Evolutionary conservation across 495 filamentous ascomycete genomes (phyloP).

Genomic region (Lophiostoma macrostomum): DNA sequence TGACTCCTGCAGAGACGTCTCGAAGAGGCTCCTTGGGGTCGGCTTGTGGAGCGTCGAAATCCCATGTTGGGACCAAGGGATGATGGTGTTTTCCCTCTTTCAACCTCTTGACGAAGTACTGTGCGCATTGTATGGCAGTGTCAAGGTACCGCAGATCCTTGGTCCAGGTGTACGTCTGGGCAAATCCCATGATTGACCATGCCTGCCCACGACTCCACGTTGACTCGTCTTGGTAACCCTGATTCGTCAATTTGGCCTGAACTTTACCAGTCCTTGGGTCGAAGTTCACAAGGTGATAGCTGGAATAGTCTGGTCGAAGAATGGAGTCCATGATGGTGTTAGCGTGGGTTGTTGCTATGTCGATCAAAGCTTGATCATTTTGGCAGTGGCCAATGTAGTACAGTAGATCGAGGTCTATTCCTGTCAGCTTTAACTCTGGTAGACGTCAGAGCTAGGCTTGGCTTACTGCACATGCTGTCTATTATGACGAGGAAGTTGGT

Average conservation of each 20-base stretch:
- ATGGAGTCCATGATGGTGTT: slow-evolving; percentile 15
- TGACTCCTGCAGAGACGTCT: slow-evolving; percentile 15
- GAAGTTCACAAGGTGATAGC: slow-evolving; percentile 23
- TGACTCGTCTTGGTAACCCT: slow-evolving; percentile 14
- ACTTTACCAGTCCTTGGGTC: slow-evolving; percentile 9
- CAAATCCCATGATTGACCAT: slow-evolving; percentile 26
- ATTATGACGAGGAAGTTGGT: slow-evolving; percentile 22
- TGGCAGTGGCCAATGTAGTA: slow-evolving; percentile 16
- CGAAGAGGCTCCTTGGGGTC: slow-evolving; percentile 6
- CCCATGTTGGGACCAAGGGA: slow-evolving; percentile 17
- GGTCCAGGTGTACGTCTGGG: slow-evolving; percentile 24
- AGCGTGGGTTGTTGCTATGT: slow-evolving; percentile 19
- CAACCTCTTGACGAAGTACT: slow-evolving; percentile 10
- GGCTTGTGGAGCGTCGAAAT: slow-evolving; percentile 12
- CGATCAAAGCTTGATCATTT: slow-evolving; percentile 16
- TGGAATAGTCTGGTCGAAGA: slow-evolving; percentile 16
- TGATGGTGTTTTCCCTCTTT: slow-evolving; percentile 13
- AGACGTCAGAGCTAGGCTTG: not conserved
- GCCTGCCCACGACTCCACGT: slow-evolving; percentile 21
- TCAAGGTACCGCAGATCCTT: slow-evolving; percentile 12
- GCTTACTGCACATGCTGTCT: slow-evolving; percentile 28
- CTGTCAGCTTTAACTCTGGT: not conserved
- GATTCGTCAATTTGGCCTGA: slow-evolving; percentile 19
- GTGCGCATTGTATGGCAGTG: slow-evolving; percentile 14
- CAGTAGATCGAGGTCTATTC: slow-evolving; percentile 16